These are phyloP conservation scores for Plasmodium gonderi DNA, from an alignment of 169 alveolate genomes.

Conservation along the genomic window DNA sequence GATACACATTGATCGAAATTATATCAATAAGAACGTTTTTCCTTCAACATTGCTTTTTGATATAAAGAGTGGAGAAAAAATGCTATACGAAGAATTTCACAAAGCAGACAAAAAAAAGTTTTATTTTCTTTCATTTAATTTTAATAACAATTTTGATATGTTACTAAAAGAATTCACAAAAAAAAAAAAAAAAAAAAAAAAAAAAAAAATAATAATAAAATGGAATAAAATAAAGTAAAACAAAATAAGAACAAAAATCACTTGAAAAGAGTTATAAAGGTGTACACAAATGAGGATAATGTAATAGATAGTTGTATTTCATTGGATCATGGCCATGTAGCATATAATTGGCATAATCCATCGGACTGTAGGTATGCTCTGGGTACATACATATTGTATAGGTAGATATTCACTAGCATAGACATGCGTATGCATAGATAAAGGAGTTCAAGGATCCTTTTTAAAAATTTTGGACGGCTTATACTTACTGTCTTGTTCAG, in stretches of 20 bases:
- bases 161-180: not conserved
- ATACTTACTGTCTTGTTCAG: conserved; percentile 78
- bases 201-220: no score
- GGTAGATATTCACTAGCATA: no score
- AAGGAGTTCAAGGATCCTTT: not conserved
- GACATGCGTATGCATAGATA: not conserved
- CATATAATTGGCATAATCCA: no score
- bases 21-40: not conserved
- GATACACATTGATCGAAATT: not conserved
- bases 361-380: not conserved
- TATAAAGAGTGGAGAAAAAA: not conserved
- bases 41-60: not conserved
- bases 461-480: conserved; percentile 78
- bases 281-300: not conserved
- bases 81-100: not conserved
- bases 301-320: not conserved
- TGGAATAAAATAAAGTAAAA: no score
- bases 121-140: not conserved
- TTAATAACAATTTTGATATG: not conserved
- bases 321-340: not conserved
- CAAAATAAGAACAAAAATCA: not conserved
- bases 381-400: not conserved
- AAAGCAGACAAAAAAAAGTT: not conserved
- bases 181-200: not conserved
- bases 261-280: not conserved